Percentiles rank a stretch among this genome's conserved stretches.
phyloP scores from a whole-genome alignment of 1,284 basidiomycete genomes.

The Leccinum insigne region DNA sequence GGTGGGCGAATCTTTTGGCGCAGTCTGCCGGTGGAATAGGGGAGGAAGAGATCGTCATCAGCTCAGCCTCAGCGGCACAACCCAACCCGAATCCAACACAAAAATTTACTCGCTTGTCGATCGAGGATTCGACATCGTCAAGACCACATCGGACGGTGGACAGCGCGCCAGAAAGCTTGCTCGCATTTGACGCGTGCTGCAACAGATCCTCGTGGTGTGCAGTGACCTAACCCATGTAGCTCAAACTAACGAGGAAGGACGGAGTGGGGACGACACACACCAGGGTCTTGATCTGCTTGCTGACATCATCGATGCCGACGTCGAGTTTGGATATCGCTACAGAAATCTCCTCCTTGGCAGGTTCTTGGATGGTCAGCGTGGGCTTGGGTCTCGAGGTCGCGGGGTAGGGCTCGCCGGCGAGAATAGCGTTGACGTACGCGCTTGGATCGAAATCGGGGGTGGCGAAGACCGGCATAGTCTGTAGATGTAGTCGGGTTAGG shows the following conservation, averaged over 20 bases:
- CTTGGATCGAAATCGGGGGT: constrained; percentile 77
- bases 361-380: constrained; percentile 47
- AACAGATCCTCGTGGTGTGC: constrained; percentile 73
- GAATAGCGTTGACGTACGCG: constrained; percentile 85
- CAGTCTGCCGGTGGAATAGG: constrained; percentile 47
- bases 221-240: constrained; percentile 48
- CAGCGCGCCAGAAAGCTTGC: constrained; percentile 63
- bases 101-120: constrained; percentile 59
- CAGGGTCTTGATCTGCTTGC: constrained; percentile 82
- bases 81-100: neutral
- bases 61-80: neutral
- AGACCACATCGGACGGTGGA: constrained; percentile 61
- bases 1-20: constrained; percentile 84
- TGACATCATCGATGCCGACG: constrained; percentile 85
- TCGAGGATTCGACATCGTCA: constrained; percentile 63
- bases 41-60: constrained; percentile 2
- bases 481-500: neutral
- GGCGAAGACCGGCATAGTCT: constrained; percentile 72
- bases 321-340: constrained; percentile 84
- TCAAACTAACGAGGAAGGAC: neutral
- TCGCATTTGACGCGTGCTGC: constrained; percentile 68
- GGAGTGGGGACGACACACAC: constrained; percentile 46
- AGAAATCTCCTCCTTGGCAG: constrained; percentile 82
- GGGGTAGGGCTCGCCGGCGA: constrained; percentile 78
- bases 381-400: constrained; percentile 27